phyloP scores from a whole-genome alignment of 148 eudicot genomes.

The Selenicereus undatus region DNA sequence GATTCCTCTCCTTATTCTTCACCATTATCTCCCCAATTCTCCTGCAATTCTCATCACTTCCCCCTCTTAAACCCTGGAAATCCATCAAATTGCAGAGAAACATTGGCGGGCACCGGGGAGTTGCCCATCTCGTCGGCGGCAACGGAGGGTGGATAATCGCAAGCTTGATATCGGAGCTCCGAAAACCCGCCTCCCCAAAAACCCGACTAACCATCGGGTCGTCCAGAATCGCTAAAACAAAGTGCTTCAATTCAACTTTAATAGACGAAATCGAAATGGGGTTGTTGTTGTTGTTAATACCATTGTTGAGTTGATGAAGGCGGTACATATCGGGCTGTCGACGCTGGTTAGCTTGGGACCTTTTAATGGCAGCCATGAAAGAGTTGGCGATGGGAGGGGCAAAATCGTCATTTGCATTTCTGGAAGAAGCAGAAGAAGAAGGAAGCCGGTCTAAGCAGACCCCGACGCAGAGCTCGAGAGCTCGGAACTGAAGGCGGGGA shows the following conservation, averaged over 20 bases:
- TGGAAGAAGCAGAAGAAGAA: slow-evolving; percentile 23
- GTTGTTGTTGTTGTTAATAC: slow-evolving; percentile 17
- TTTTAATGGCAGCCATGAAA: slow-evolving; percentile 4
- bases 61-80: neutral
- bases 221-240: slow-evolving; percentile 51
- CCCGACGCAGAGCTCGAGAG: slow-evolving; percentile 69
- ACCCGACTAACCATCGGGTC: slow-evolving; percentile 9
- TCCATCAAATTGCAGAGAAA: slow-evolving; percentile 15
- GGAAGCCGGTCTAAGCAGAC: slow-evolving; percentile 78
- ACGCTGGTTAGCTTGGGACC: slow-evolving; percentile 58
- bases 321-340: slow-evolving; percentile 90
- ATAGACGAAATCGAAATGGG: slow-evolving; percentile 19
- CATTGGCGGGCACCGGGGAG: slow-evolving; percentile 21
- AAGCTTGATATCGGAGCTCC: slow-evolving; percentile 44
- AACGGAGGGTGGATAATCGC: neutral
- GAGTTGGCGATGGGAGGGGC: slow-evolving; percentile 9
- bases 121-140: neutral
- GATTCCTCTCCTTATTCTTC: neutral
- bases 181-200: slow-evolving; percentile 28
- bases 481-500: slow-evolving; percentile 70
- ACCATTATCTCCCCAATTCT: slow-evolving; percentile 8
- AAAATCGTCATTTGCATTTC: slow-evolving; percentile 7
- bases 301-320: slow-evolving; percentile 20
- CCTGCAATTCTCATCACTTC: slow-evolving; percentile 42
- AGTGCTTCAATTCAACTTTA: slow-evolving; percentile 16